These are phyloP conservation scores for Stachybotrys chlorohalonatus DNA, from an alignment of 2,329 filamentous ascomycete species.

Conservation along the genomic window DNA sequence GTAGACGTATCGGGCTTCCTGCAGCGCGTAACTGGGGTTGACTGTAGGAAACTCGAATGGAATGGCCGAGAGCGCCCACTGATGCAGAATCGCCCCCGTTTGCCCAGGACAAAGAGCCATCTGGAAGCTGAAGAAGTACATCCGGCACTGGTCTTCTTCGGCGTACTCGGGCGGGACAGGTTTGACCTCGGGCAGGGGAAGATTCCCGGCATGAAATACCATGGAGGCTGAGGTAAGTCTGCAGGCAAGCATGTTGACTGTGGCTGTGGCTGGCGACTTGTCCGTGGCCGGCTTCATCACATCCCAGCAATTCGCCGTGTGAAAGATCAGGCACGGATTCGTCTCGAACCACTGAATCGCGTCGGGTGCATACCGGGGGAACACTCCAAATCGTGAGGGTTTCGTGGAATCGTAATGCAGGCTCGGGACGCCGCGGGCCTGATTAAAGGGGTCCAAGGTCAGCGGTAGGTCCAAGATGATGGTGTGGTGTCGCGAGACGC, in stretches of 20 bases:
- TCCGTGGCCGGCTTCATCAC: background rate
- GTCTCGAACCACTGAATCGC: conserved; percentile 59
- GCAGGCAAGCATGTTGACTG: conserved; percentile 56
- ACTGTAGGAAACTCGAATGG: conserved; percentile 61
- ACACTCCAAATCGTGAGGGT: conserved; percentile 56
- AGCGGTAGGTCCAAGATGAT: conserved; percentile 63
- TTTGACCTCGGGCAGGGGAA: conserved; percentile 37
- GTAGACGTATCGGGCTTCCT: conserved; percentile 50
- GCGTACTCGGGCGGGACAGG: conserved; percentile 23
- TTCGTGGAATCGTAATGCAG: conserved; percentile 50
- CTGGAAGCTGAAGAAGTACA: conserved; percentile 59
- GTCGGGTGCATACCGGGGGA: conserved; percentile 50
- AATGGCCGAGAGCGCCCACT: conserved; percentile 56
- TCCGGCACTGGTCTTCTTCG: conserved; percentile 57
- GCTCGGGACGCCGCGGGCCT: conserved; percentile 44
- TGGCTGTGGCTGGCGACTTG: fast-evolving
- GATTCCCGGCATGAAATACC: conserved; percentile 56
- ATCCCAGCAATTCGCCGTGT: conserved; percentile 66
- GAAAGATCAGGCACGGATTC: conserved; percentile 59
- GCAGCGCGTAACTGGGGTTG: conserved; percentile 46
- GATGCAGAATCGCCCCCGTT: conserved; percentile 39
- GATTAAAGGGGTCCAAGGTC: conserved; percentile 53
- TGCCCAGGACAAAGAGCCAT: background rate
- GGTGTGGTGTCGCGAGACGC: conserved; percentile 52
- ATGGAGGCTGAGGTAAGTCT: conserved; percentile 57